Base-by-base conservation (phyloP, 2,329 filamentous ascomycete genomes). In the Phialocephala sp. region DNA sequence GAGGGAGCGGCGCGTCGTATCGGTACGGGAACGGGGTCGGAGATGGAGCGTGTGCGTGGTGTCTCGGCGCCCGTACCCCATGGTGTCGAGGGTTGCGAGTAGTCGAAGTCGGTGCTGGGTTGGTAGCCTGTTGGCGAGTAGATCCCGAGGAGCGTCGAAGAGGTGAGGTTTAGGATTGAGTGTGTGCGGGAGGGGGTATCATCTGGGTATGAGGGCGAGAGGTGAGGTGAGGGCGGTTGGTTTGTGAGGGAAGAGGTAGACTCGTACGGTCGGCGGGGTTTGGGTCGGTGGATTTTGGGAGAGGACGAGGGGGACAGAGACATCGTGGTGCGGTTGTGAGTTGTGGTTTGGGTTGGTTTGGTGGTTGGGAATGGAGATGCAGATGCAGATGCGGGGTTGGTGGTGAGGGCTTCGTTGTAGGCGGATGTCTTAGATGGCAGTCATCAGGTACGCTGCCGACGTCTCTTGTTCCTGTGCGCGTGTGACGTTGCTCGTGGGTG, bases 101-200 rank as follows among this genome's bases (percentile, higher is more conserved):
- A 32, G 69, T 87, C 87, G 57, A 62, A 56, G 12, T 73, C 66
- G 73, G 82, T 77, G 70, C 84, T 79, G 69, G 79, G 78, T 54
- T 85, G 81, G 65, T 85, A 85, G 37, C 85, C 84, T 0, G 87
- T 86, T 8, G 88, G 88, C 12, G 89, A 89, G 81, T 97, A 99
- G 74, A 99, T 99, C 62, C 95, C 94, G 72, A 91, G 91, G 5
- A 99, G 85, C 0, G 95, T 97, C 1, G 93, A 94, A 11, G 91
- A 90, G 4, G 93, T 97, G 66, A 99, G 84, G 76, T 97, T 97
- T 75, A 93, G 82, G 64, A 93, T 86, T 11, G 93, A 97, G 70
- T 90, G 88, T 27, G 89, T 91, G 65, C 92, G 88, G 36, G 71
- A 81, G 91, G 4, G 87, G 85, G 37, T 11, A 5, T 86, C 85